Base-by-base conservation (phyloP, 768 basidiomycete genomes). In the Suillus subluteus region DNA sequence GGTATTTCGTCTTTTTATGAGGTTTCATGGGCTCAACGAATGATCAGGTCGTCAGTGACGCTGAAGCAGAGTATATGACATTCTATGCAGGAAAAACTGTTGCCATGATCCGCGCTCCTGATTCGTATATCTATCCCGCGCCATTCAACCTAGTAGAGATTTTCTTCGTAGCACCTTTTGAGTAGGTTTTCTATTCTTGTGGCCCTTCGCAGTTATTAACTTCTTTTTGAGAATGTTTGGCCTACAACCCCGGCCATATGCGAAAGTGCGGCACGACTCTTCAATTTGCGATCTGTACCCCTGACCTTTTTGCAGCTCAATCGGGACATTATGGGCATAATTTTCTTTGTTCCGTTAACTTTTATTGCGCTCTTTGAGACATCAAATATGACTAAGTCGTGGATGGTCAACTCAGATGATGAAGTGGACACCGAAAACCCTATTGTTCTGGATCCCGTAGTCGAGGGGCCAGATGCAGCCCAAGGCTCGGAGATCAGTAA, bases 81-180 rank as follows among this genome's bases (percentile, higher is more conserved):
- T 96, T 95, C 81, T 98, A 95, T 75, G 94, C 96, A 2, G 83
- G 84, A 71, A 97, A 97, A 81, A 92, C 95, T 4, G 77, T 94
- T 56, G 84, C 85, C 16, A 92, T 94, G 93, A 91, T 94, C 66
- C 81, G 94, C 58, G 93, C 94, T 1, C 94, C 94, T 6, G 93
- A 95, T 78, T 85, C 87, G n/a, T 83, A 73, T 72, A 81, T 94
- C 61, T 96, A 95, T 75, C 94, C 95, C 40, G 92, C 96, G 0
- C 96, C 96, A 1, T 96, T 97, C 83, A 98, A 97, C 75, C 80
- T 98, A 35, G 79, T 96, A 67, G 96, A 98, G 78, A 80, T 83
- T 1, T 75, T 95, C 73, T 79, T 97, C 37, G 81, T 97, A 65
- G 92, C 89, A 2, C 96, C 96, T 21, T 82, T 94, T 61, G 96